Base-by-base conservation (phyloP, 148 eudicot species). In the Amaranthus palmeri region DNA sequence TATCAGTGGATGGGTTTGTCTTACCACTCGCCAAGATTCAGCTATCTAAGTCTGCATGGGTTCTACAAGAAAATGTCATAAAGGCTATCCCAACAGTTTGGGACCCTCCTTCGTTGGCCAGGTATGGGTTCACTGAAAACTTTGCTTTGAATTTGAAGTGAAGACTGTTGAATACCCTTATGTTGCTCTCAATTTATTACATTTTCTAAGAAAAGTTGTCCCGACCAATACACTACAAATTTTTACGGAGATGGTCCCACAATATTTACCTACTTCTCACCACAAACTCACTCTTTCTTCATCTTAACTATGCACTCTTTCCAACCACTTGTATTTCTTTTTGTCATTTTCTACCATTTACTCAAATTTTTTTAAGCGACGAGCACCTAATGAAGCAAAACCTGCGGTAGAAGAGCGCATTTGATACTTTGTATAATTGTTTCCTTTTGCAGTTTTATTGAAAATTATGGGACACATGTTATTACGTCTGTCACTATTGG, bases 401-500 rank as follows among this genome's bases (percentile, higher is more conserved):
- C 36, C 36, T 25, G 36, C 1, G 36, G 36, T 1, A 25, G 36
- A 25, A 25, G 36, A 25, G 36, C 36, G 36, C 36, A 25, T 71
- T 8, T 56, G 13, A 72, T 15, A 50, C 17, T 7, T n/a, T 61
- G 52, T 0, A 56, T 36, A 64, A 56, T 36, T 68, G 36, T 67
- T 52, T 57, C 25, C 53, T 62, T 43, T 51, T 66, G 68, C 88
- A 93, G 96, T 78, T 93, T 93, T 76, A 87, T 93, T 54, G 89
- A 93, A 65, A 91, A 85, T 71, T 93, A 86, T 70, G 96, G 96
- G 73, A 93, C 95, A 43, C 96, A 90, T 80, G 85, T 93, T 77
- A 91, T 93, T 59, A 86, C 89, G 61, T 90, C 98, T 14, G 83
- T 93, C 43, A 93, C 98, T 53, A 83, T 93, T 67, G 98, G 98